phyloP scores from a whole-genome alignment of 2,329 filamentous ascomycete species.

The Blastomyces emzantsi region DNA sequence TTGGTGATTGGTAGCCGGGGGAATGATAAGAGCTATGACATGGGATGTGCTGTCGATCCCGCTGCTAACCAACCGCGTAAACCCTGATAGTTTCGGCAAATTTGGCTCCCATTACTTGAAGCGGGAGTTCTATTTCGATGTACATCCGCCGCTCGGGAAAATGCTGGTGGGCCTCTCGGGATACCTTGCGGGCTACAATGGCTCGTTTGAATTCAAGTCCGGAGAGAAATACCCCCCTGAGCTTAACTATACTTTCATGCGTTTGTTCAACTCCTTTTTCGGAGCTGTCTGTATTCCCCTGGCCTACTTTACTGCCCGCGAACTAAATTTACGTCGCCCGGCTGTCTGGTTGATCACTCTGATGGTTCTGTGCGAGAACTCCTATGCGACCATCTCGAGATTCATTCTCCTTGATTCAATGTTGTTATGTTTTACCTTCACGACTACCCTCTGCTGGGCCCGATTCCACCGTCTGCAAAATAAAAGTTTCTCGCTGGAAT shows the following conservation, averaged over 20 bases:
- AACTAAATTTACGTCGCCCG: slow-evolving; percentile 75
- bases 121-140: slow-evolving; percentile 98
- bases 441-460: slow-evolving; percentile 92
- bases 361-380: slow-evolving; percentile 98
- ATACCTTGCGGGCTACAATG: slow-evolving; percentile 95
- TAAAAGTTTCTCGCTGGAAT: slow-evolving; percentile 79
- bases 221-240: slow-evolving; percentile 91
- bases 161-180: slow-evolving; percentile 96
- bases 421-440: slow-evolving; percentile 97
- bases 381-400: slow-evolving; percentile 95
- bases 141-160: slow-evolving; percentile 92
- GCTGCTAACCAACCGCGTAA: slow-evolving; percentile 3
- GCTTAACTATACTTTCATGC: slow-evolving; percentile 97
- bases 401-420: slow-evolving; percentile 98
- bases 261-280: slow-evolving; percentile 92
- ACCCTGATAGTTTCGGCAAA: slow-evolving; percentile 49
- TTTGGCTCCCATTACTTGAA: slow-evolving; percentile 99
- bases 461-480: slow-evolving; percentile 87
- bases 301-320: slow-evolving; percentile 89
- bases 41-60: neutral
- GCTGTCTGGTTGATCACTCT: slow-evolving; percentile 92
- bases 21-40: neutral
- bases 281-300: slow-evolving; percentile 86
- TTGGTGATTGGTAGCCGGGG: neutral
- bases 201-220: slow-evolving; percentile 98